Evolutionary conservation across 2,329 filamentous ascomycete genomes (phyloP), one percentile per base, ranked within the genome.

Genomic region (Xylariaceae sp.): DNA sequence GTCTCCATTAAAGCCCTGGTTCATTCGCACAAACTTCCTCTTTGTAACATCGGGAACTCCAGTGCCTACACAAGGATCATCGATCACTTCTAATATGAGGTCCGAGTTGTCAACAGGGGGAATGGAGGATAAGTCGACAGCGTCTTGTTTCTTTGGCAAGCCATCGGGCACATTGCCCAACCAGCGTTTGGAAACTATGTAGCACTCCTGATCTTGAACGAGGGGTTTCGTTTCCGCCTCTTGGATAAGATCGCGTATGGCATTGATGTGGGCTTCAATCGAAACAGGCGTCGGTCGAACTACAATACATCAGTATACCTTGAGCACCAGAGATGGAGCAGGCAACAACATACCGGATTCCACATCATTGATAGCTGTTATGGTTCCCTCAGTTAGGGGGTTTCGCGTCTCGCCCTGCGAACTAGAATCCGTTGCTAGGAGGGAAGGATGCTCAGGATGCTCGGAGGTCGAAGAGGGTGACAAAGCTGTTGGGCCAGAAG

Each of bases 71-170:
- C 52, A 58, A 40, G 72, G 67, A 47, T 81, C 76, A 40, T 65
- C 66, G 45, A 83, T 70, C 27, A 76, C 73, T 51, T 83, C 76
- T 48, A 83, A 72, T 41, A 91, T 81, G 49, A 96, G 83, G 60
- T 91, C 86, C 0, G 86, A 82, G 62, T 96, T 96, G 71, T 96
- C 89, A 23, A 97, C 79, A 0, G 88, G 86, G 1, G 90, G 90
- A 45, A 93, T 77, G 6, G 69, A 57, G 10, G 73, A 62, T n/a
- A 74, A 69, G 51, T 86, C 86, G 49, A 79, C 75, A 50, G 76
- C 73, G 17, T 73, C 74, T 41, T 75, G 67, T 46, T 78, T 75
- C 14, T 72, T 65, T n/a, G 80, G 77, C 7, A 77, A 74, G 39
- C 79, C 79, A 44, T 87, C 74, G 20, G 85, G 77, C 48, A 93